phyloP scores from a whole-genome alignment of 768 basidiomycete species.

The Macrocybe gigantea region DNA sequence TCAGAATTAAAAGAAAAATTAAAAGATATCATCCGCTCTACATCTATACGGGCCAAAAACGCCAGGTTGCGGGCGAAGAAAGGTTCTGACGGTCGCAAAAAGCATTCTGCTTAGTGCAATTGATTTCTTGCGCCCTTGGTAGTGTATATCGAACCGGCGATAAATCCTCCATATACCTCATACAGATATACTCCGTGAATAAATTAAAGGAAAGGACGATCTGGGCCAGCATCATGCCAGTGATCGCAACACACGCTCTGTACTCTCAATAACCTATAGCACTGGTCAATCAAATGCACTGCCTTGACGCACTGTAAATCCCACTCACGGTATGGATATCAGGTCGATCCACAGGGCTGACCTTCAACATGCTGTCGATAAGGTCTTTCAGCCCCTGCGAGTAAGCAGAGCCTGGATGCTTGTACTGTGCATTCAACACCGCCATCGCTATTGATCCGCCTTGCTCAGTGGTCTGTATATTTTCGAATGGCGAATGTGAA shows the following conservation, averaged over 20 bases:
- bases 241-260: slow-evolving; percentile 57
- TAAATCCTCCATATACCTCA: too few species aligned
- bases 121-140: too few species aligned
- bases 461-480: slow-evolving; percentile 84
- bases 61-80: slow-evolving; percentile 2
- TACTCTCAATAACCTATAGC: slow-evolving; percentile 57
- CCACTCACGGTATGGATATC: slow-evolving; percentile 75
- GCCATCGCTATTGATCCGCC: slow-evolving; percentile 98
- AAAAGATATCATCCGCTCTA: slow-evolving; percentile 29
- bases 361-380: slow-evolving; percentile 80
- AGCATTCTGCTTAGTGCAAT: too few species aligned
- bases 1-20: slow-evolving; percentile 6
- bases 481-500: slow-evolving; percentile 95
- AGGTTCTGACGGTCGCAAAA: background rate
- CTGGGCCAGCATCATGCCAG: slow-evolving; percentile 31
- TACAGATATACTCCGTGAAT: background rate
- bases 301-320: background rate
- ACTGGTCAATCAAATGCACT: slow-evolving; percentile 1
- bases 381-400: slow-evolving; percentile 77
- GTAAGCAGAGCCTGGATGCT: slow-evolving; percentile 83
- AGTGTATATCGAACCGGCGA: too few species aligned
- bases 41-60: slow-evolving; percentile 22
- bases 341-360: slow-evolving; percentile 77
- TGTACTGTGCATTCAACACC: slow-evolving; percentile 88
- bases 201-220: background rate